phyloP scores from a whole-genome alignment of 805 yeast genomes.

The Cyberlindnera bimundalis region DNA sequence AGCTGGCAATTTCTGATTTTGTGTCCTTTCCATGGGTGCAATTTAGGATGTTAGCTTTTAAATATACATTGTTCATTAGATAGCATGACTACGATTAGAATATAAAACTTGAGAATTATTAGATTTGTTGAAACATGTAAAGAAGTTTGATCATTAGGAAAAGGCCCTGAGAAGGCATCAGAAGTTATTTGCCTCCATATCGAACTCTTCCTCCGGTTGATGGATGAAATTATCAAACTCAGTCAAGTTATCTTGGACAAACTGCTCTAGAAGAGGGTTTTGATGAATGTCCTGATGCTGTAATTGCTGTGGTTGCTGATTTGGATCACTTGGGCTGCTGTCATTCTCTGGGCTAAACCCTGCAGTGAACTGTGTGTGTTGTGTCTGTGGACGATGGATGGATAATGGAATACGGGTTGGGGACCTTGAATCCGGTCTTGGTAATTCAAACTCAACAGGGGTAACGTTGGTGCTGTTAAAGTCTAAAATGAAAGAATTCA shows the following conservation, averaged over 20 bases:
- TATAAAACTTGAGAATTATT: background rate
- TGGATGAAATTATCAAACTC: conserved; percentile 18
- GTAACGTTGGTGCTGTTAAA: conserved; percentile 35
- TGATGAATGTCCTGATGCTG: conserved; percentile 5
- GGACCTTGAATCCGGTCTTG: conserved; percentile 19
- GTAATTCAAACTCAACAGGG: conserved; percentile 24
- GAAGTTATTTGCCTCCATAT: conserved; percentile 2
- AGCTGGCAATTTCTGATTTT: conserved; percentile 10
- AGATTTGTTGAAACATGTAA: conserved; percentile 1
- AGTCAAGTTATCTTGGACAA: conserved; percentile 13
- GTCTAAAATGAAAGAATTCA: conserved; percentile 52
- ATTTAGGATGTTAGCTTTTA: background rate
- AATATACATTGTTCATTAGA: background rate
- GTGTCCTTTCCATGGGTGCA: background rate
- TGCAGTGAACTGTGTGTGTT: conserved; percentile 3
- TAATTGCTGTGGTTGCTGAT: background rate
- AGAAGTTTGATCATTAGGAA: background rate
- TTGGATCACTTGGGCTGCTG: background rate
- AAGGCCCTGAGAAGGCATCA: too few species aligned
- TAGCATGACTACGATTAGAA: too few species aligned
- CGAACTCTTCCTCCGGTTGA: conserved; percentile 15
- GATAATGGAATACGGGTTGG: conserved; percentile 17
- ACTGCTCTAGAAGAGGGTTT: conserved; percentile 15
- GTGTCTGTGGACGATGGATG: conserved; percentile 2
- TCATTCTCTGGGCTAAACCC: conserved; percentile 6